Conservation (phyloP, 257 asterid genomes). For the Linaria vulgaris region DNA sequence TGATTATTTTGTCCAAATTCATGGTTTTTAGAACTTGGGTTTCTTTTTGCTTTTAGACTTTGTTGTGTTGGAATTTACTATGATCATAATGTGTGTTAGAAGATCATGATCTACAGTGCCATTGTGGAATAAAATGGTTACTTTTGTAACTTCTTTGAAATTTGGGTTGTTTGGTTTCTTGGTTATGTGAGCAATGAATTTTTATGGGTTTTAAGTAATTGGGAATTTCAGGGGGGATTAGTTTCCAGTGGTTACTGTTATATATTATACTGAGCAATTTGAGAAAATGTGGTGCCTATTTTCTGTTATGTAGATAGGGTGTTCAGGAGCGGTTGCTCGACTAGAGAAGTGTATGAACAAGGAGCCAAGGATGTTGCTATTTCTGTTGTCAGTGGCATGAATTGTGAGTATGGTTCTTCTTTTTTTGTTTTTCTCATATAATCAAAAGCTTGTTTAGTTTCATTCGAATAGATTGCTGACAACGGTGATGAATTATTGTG, state of each 20-base stretch:
- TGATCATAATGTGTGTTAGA: constrained; percentile 17
- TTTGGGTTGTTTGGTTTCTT: constrained; percentile 5
- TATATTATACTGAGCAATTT: background rate
- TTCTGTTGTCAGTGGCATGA: constrained; percentile 79
- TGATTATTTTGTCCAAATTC: constrained; percentile 4
- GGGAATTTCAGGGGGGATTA: constrained; percentile 15
- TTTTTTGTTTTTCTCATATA: background rate
- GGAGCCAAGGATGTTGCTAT: constrained; percentile 90
- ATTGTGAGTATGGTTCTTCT: constrained; percentile 50
- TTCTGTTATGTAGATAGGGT: constrained; percentile 59
- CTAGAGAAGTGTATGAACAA: constrained; percentile 84
- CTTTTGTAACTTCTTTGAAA: background rate
- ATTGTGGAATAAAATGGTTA: constrained; percentile 10
- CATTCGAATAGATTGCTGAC: constrained; percentile 9
- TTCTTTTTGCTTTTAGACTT: too few species aligned
- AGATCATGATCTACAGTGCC: constrained; percentile 22
- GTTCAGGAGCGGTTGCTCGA: constrained; percentile 65
- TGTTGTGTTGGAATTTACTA: background rate
- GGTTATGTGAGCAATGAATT: constrained; percentile 2
- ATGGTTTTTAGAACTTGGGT: background rate
- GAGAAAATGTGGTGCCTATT: constrained; percentile 17
- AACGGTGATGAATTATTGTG: constrained; percentile 25
- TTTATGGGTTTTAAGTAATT: constrained; percentile 11
- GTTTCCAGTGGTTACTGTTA: constrained; percentile 8
- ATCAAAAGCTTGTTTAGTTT: background rate